Base-by-base conservation (phyloP, 257 asterid species). In the Buddleja alternifolia region DNA sequence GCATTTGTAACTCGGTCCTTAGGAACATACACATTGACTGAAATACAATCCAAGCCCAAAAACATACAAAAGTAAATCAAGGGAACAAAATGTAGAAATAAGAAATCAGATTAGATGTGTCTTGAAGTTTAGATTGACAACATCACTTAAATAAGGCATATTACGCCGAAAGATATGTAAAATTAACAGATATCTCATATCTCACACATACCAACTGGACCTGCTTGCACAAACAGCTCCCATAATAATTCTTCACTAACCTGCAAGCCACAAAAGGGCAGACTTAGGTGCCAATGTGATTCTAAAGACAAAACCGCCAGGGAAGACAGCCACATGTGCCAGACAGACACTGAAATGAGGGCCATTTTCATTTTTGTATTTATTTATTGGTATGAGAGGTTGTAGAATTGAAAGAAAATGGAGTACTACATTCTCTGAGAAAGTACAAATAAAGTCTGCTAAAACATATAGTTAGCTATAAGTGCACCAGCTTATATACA, bases 181-280 rank as follows among this genome's bases (percentile, higher is more conserved):
- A 48, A n/a, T 10, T 8, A 10, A 44, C 20, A 66, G 41, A n/a
- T n/a, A n/a, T n/a, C 50, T 62, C 60, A 55, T 29, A 67, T 67
- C 60, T 47, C 52, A 40, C 69, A 75, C 87, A 7, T 80, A 93
- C 98, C 97, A 63, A 93, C 97, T 24, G 98, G 96, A 41, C 98
- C 97, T 17, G 97, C 98, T 83, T 90, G 98, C 74, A 93, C 97
- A 75, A 93, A 88, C 69, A 93, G 70, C 81, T 90, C 98, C 96
- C 98, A 93, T 7, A 93, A 74, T 63, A 90, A 77, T 84, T 90
- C 98, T 76, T 93, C 98, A 60, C 95, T 63, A 16, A 88, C 89
- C 98, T 92, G 85, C 62, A 70, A 63, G 70, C 42, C 46, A 34
- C 50, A 74, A 52, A 55, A 41, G 42, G 52, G 67, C 29, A 54